Evolutionary conservation across 306 rosid species (phyloP).

Genomic region (Lupinus albus): DNA sequence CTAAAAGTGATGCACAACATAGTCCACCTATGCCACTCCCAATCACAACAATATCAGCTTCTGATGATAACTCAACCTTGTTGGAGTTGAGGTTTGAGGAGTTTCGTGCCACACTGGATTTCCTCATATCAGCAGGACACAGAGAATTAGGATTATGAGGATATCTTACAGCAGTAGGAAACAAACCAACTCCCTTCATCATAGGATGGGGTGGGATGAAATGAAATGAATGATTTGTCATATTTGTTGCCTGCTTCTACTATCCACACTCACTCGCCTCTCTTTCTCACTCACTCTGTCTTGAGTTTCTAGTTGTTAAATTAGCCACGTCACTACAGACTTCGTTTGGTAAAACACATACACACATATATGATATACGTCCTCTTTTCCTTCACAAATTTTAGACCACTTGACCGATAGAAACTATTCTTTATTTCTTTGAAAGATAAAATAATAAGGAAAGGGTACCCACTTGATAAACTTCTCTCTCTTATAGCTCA

Average conservation of each 20-base stretch:
- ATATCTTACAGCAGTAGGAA: neutral
- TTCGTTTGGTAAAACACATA: neutral
- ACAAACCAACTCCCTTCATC: constrained; percentile 45
- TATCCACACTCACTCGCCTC: neutral
- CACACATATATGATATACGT: constrained; percentile 25
- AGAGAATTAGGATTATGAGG: constrained; percentile 23
- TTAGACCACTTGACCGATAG: neutral
- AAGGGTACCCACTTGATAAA: too few species aligned
- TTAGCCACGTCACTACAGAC: constrained; percentile 53
- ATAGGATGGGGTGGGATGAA: neutral
- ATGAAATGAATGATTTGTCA: neutral
- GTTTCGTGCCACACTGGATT: constrained; percentile 47
- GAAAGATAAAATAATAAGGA: too few species aligned
- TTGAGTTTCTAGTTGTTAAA: constrained; percentile 32
- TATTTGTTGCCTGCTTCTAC: neutral
- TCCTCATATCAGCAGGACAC: constrained; percentile 38
- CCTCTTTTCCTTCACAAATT: neutral
- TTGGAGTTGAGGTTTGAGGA: neutral
- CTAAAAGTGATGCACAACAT: constrained; percentile 78
- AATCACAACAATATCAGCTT: constrained; percentile 79
- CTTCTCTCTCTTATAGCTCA: too few species aligned
- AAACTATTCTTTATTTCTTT: too few species aligned
- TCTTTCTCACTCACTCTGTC: neutral
- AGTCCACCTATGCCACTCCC: constrained; percentile 93
- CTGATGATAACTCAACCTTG: constrained; percentile 20